Evolutionary conservation across 169 alveolate genomes (phyloP).

Genomic region (Theileria orientalis): DNA sequence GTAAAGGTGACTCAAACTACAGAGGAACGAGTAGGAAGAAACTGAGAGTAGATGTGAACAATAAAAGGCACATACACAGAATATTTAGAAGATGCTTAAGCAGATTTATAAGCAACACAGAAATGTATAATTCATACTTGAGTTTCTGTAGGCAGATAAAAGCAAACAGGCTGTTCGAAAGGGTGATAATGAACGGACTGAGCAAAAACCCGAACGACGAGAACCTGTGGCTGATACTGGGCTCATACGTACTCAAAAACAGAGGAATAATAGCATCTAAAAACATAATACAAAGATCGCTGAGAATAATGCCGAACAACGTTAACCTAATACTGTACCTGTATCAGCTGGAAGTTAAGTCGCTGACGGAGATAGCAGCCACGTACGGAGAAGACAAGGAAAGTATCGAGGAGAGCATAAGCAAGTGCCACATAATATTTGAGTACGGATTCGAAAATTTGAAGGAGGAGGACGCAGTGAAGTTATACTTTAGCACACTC

Average conservation of each 20-base stretch:
- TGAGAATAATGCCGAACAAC: slow-evolving; percentile 40
- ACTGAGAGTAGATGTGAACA: neutral
- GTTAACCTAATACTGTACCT: slow-evolving; percentile 13
- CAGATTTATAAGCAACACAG: slow-evolving; percentile 21
- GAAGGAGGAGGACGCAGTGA: too few relatives aligned
- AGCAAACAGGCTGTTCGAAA: slow-evolving; percentile 31
- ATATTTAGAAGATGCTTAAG: slow-evolving; percentile 47
- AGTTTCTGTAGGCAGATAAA: slow-evolving; percentile 40
- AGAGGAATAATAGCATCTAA: slow-evolving; percentile 46
- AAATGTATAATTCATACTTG: slow-evolving; percentile 35
- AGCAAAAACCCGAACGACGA: slow-evolving; percentile 55
- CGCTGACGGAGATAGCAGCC: too few relatives aligned
- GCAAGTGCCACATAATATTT: neutral
- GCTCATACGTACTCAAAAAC: slow-evolving; percentile 35
- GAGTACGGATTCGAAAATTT: too few relatives aligned
- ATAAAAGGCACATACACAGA: slow-evolving; percentile 37
- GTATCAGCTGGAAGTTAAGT: slow-evolving; percentile 39
- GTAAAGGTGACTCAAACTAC: neutral
- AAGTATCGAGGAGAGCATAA: neutral
- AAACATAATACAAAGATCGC: slow-evolving; percentile 41
- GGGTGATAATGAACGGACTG: slow-evolving; percentile 47
- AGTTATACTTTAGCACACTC: too few relatives aligned
- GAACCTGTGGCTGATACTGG: slow-evolving; percentile 35
- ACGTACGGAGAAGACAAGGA: too few relatives aligned
- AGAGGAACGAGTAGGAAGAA: neutral